Conservation (phyloP, 768 basidiomycete genomes). For the Candolleomyces eurysporus region DNA sequence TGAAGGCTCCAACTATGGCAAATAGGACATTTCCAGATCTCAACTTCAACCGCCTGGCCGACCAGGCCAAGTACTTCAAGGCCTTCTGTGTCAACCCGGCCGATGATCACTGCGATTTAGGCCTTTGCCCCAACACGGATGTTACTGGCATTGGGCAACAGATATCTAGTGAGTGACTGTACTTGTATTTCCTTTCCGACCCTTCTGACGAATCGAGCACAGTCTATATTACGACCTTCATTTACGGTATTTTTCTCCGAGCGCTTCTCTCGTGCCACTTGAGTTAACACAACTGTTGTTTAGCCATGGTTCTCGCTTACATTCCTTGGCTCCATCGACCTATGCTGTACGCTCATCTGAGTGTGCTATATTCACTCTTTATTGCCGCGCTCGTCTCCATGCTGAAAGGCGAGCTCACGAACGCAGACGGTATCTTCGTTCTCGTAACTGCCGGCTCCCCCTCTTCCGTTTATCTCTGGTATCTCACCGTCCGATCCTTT, state of each 20-base stretch:
- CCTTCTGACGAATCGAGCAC: not conserved
- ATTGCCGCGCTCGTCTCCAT: slow-evolving; percentile 4
- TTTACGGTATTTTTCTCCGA: not conserved
- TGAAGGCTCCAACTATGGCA: too few species aligned
- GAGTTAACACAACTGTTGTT: not conserved
- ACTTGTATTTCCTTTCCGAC: not conserved
- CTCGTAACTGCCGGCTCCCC: slow-evolving; percentile 1
- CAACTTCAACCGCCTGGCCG: not conserved
- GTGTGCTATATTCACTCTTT: slow-evolving; percentile 1
- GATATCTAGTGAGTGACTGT: slow-evolving; percentile 2
- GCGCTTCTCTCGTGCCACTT: not conserved
- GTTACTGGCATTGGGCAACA: slow-evolving; percentile 8
- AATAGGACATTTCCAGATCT: not conserved
- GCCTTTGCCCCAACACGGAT: slow-evolving; percentile 6
- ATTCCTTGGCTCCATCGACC: slow-evolving; percentile 4
- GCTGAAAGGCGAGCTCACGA: not conserved
- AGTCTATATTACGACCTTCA: slow-evolving; percentile 7
- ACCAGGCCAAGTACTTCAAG: not conserved
- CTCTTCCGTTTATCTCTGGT: slow-evolving; percentile 6
- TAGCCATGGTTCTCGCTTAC: slow-evolving; percentile 4
- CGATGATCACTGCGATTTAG: not conserved
- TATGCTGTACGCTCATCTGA: slow-evolving; percentile 5
- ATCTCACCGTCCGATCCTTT: not conserved
- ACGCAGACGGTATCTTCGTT: slow-evolving; percentile 7
- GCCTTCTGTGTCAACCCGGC: slow-evolving; percentile 4